phyloP scores from a whole-genome alignment of 768 basidiomycete species.

The Psilocybe sp. region DNA sequence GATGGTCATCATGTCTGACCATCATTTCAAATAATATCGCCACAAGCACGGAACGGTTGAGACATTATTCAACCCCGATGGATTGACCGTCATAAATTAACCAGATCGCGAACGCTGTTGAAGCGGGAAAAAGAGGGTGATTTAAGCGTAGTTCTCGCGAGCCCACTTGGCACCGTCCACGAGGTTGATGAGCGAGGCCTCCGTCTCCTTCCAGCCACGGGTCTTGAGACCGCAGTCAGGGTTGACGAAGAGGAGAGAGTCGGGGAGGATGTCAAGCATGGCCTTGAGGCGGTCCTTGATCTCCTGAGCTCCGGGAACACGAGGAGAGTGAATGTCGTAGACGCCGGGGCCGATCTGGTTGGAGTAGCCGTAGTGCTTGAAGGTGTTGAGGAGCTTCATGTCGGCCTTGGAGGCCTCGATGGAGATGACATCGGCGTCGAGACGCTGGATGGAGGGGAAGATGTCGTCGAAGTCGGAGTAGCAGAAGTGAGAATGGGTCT shows the following conservation, averaged over 20 bases:
- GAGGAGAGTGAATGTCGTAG: constrained; percentile 99
- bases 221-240: constrained; percentile 99
- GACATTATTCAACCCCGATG: constrained; percentile 25
- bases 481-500: constrained; percentile 99
- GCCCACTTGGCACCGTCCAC: constrained; percentile 94
- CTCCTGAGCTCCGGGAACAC: constrained; percentile 91
- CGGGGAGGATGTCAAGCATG: constrained; percentile 81
- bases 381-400: constrained; percentile 94
- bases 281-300: constrained; percentile 88
- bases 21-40: constrained; percentile 21
- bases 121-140: constrained; percentile 59
- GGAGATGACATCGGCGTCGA: constrained; percentile 98
- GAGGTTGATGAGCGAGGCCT: constrained; percentile 83
- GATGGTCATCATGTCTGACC: constrained; percentile 9
- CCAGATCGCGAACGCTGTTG: constrained; percentile 84
- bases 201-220: constrained; percentile 97
- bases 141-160: constrained; percentile 76
- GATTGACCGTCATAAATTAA: constrained; percentile 46
- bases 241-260: constrained; percentile 86
- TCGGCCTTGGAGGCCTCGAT: constrained; percentile 98
- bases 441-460: constrained; percentile 94
- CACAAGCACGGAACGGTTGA: constrained; percentile 58
- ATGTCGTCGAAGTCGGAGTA: constrained; percentile 99
- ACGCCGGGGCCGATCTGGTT: constrained; percentile 98
- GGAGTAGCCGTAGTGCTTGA: constrained; percentile 93